Conservation (phyloP, 257 asterid genomes). For the Cruciata laevipes region DNA sequence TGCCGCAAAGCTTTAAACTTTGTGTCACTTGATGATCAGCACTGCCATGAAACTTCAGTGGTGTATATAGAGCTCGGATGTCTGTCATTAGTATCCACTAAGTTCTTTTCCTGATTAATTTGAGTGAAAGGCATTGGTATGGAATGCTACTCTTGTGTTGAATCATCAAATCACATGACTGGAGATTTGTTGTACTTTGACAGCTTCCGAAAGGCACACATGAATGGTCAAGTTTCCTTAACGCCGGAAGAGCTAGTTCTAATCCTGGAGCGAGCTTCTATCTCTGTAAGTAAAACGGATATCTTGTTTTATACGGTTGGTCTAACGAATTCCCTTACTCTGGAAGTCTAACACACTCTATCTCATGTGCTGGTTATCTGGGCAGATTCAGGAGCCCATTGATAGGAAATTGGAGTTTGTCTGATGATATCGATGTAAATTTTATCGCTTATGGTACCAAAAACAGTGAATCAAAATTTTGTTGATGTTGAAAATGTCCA, state of each 20-base stretch:
- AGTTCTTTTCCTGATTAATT: not conserved
- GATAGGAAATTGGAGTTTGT: slow-evolving; percentile 63
- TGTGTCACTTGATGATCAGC: no score
- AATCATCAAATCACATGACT: not conserved
- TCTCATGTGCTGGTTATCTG: not conserved
- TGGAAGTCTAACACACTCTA: not conserved
- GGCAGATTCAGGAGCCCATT: slow-evolving; percentile 75
- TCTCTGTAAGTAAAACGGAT: slow-evolving; percentile 44
- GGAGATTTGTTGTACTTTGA: not conserved
- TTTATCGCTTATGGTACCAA: slow-evolving; percentile 66
- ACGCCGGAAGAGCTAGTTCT: slow-evolving; percentile 82
- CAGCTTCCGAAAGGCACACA: slow-evolving; percentile 88
- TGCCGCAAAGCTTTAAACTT: not conserved
- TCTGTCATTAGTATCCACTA: not conserved
- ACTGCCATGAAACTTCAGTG: not conserved
- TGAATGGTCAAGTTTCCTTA: slow-evolving; percentile 77
- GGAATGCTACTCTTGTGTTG: not conserved
- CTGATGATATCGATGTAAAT: slow-evolving; percentile 74
- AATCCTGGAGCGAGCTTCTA: slow-evolving; percentile 60
- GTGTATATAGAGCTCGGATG: not conserved
- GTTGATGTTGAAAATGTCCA: slow-evolving; percentile 41
- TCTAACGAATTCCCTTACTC: not conserved
- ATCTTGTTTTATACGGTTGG: not conserved
- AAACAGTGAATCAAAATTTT: slow-evolving; percentile 11
- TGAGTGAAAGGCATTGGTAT: not conserved